Base-by-base conservation (phyloP, 805 yeast genomes). In the Crinitomyces ghanaensis region DNA sequence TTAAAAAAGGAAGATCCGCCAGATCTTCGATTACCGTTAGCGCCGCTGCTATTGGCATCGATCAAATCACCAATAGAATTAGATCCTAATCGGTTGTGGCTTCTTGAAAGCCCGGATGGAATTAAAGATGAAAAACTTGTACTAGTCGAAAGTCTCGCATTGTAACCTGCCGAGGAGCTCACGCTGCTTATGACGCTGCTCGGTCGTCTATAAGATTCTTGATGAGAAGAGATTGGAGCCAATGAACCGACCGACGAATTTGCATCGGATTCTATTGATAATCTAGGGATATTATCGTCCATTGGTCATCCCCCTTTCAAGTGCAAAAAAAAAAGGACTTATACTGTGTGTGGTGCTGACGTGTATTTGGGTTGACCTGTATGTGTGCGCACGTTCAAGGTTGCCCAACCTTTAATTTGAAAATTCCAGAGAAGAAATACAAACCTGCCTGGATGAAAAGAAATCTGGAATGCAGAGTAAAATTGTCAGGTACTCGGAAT, bases 51-150 rank as follows among this genome's bases (percentile, higher is more conserved):
- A 15, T 32, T 28, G 9, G 46, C 77, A 32, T 77, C 70, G 1
- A 85, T 77, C 34, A 85, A 60, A 46, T 80, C 91, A 49, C 68
- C 81, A 21, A 84, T 74, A 4, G 93, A 77, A 48, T 81, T 82
- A 31, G 79, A 74, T 2, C 82, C 82, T 43, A 77, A 51, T 2
- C 81, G 77, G 16, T 74, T 66, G 9, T 65, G 61, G 2, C 63
- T 41, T 26, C 56, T 56, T 42, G 64, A 65, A 28, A 57, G 45
- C 0, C 70, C 71, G 5, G 37, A 18, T 13, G 48, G 48, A n/a
- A 37, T 24, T 6, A 40, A 30, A 5, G 33, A 31, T 13, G 36
- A 28, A 9, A 28, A 19, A 16, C 19, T 21, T 12, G 26, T 28
- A 14, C 19, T 8, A 28, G 30, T 21, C n/a, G n/a, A n/a, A 28